Evolutionary conservation across 2,329 filamentous ascomycete species (phyloP).

Genomic region (Setomelanomma holmii): DNA sequence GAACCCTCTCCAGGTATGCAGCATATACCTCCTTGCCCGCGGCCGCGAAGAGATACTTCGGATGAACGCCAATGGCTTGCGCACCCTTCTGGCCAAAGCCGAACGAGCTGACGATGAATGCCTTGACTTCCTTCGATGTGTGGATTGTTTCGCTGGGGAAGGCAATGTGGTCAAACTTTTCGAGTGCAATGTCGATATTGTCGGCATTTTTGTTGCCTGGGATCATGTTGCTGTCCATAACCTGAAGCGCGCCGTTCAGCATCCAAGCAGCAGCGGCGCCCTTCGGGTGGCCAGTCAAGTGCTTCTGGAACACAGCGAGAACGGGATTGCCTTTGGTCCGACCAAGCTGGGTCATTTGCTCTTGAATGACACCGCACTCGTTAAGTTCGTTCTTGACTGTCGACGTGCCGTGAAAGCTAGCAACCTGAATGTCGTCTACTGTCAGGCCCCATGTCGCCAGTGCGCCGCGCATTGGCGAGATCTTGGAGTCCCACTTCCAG

Average conservation of each 20-base stretch:
- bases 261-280: constrained; percentile 99
- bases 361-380: constrained; percentile 96
- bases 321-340: constrained; percentile 96
- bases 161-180: constrained; percentile 96
- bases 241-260: constrained; percentile 97
- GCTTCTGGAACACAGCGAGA: constrained; percentile 98
- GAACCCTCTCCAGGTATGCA: constrained; percentile 85
- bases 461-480: constrained; percentile 93
- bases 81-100: constrained; percentile 99
- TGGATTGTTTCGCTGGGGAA: constrained; percentile 96
- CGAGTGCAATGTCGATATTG: constrained; percentile 95
- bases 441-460: constrained; percentile 98
- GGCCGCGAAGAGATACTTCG: constrained; percentile 94
- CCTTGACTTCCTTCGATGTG: constrained; percentile 91
- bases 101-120: constrained; percentile 98
- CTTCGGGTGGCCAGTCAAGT: constrained; percentile 97
- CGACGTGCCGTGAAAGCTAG: constrained; percentile 98
- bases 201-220: constrained; percentile 98
- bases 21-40: constrained; percentile 85
- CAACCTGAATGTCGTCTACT: constrained; percentile 91
- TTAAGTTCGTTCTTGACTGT: constrained; percentile 99
- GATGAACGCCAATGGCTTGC: constrained; percentile 95
- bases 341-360: constrained; percentile 93
- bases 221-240: constrained; percentile 90
- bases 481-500: constrained; percentile 94